Evolutionary conservation across 257 asterid genomes (phyloP), one percentile per base, ranked within the genome.

Genomic region (Lantana camara): DNA sequence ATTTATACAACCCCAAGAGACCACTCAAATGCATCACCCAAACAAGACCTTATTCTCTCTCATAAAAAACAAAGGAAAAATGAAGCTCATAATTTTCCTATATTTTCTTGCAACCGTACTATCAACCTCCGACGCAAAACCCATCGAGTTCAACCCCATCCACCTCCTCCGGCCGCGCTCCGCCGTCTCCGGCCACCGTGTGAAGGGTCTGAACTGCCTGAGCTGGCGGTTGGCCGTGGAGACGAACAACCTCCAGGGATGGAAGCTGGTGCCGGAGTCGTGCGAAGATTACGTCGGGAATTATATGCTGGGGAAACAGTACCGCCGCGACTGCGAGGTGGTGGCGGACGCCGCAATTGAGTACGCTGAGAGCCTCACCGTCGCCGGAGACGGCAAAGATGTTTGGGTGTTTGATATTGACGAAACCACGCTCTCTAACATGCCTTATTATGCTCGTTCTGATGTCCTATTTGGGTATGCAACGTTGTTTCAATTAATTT

Each of bases 161-260:
- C 83, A 72, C 61, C 75, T 30, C 15, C 79, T 82, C 66, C 63
- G 74, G 29, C 89, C 80, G 29, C 54, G 65, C 15, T 58, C 79
- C 3, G 78, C 73, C 35, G 22, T 60, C 15, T 59, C 52, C 6
- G 76, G 81, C 57, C 42, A 17, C 50, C 64, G 34, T 2, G 7
- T 64, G 13, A 51, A 51, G 8, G 78, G 61, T 5, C 1, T 76
- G 19, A 41, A 82, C 73, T 85, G 93, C 77, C 74, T 69, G 40
- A 80, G 85, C 68, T 85, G 89, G 93, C 83, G 82, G n/a, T 57
- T 85, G 2, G 85, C 77, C 0, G 87, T 85, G 35, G 89, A 85
- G 64, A 61, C 93, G 5, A 56, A 78, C 80, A 82, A 82, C 76
- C 7, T 76, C 14, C 76, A 64, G 0, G 24, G 73, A 34, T 82